phyloP scores from a whole-genome alignment of 352 stramenopile genomes.

The Peronosclerospora sorghi region DNA sequence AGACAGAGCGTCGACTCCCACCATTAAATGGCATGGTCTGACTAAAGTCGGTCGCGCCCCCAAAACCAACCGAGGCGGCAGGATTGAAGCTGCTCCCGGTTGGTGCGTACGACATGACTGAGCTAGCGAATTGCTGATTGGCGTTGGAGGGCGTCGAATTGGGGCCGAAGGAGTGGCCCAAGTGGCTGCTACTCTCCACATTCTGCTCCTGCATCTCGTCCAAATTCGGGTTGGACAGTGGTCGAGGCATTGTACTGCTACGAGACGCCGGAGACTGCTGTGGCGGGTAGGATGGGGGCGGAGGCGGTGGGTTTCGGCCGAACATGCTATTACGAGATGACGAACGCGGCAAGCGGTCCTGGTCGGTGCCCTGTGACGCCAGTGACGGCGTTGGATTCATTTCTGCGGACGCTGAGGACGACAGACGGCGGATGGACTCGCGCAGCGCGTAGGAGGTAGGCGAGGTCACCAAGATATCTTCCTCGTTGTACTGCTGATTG shows the following conservation, averaged over 20 bases:
- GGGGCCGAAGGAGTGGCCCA: slow-evolving; percentile 59
- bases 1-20: slow-evolving; percentile 32
- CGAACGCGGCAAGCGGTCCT: slow-evolving; percentile 15
- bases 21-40: slow-evolving; percentile 20
- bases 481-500: slow-evolving; percentile 27
- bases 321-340: slow-evolving; percentile 49
- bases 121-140: slow-evolving; percentile 21
- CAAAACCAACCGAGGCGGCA: slow-evolving; percentile 11
- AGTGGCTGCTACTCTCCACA: slow-evolving; percentile 23
- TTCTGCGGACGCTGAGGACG: slow-evolving; percentile 39
- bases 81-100: slow-evolving; percentile 18
- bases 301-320: slow-evolving; percentile 44
- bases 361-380: slow-evolving; percentile 13
- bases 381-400: slow-evolving; percentile 20
- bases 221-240: slow-evolving; percentile 57
- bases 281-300: slow-evolving; percentile 41
- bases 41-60: slow-evolving; percentile 17
- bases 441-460: slow-evolving; percentile 66
- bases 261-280: slow-evolving; percentile 14
- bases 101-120: slow-evolving; percentile 9
- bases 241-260: slow-evolving; percentile 30
- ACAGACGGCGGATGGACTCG: slow-evolving; percentile 71
- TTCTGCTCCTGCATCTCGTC: slow-evolving; percentile 30
- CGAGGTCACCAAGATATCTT: slow-evolving; percentile 76
- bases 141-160: slow-evolving; percentile 24